Base-by-base conservation (phyloP, 768 basidiomycete genomes). In the Cyathus striatus region DNA sequence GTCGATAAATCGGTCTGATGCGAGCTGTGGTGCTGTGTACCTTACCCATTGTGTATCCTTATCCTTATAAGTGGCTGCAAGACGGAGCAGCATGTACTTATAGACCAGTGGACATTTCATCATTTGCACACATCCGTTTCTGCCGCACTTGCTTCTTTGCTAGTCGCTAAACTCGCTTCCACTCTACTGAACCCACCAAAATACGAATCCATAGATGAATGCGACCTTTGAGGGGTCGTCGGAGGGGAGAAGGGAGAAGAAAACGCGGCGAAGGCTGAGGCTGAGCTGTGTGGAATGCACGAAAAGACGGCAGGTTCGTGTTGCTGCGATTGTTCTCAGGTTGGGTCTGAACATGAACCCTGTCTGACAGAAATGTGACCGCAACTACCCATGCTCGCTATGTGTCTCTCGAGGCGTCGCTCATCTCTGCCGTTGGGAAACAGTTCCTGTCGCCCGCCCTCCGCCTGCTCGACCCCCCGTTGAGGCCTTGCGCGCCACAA, bases 201-300 rank as follows among this genome's bases (percentile, higher is more conserved):
- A n/a, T n/a, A n/a, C n/a, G n/a, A n/a, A n/a, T n/a, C n/a, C n/a
- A n/a, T n/a, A n/a, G n/a, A n/a, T n/a, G n/a, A n/a, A n/a, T n/a
- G n/a, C n/a, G n/a, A n/a, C n/a, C n/a, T n/a, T n/a, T n/a, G n/a
- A n/a, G n/a, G n/a, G n/a, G n/a, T n/a, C n/a, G n/a, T n/a, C n/a
- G n/a, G n/a, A n/a, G n/a, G n/a, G n/a, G n/a, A n/a, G n/a, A n/a
- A n/a, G n/a, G 48, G 69, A 66, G 48, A 79, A 77, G 60, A 75
- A 72, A 56, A 73, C 73, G 16, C 64, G 75, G 6, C 56, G 70
- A 46, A 61, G 76, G 14, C 64, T 75, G 43, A 67, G 75, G 34
- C 58, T 76, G 24, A 75, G 74, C 51, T 78, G 78, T 49, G 70
- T 78, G 5, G 76, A 78, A 51, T 78, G 76, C 49, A 74, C 78